phyloP scores from a whole-genome alignment of 805 yeast genomes.

The Yueomyces sp. region DNA sequence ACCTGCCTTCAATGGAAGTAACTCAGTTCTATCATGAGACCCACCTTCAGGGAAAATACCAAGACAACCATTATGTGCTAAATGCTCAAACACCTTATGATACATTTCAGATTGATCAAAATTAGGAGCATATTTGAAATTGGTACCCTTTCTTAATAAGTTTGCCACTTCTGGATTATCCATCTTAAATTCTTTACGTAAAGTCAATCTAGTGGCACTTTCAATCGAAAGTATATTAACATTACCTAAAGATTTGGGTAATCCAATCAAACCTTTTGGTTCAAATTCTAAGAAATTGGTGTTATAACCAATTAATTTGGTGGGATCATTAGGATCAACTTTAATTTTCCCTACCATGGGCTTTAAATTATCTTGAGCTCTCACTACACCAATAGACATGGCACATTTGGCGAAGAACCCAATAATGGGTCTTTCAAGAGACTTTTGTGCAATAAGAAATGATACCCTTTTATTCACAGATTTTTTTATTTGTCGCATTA shows the following conservation, averaged over 20 bases:
- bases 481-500: slow-evolving; percentile 67
- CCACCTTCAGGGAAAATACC: slow-evolving; percentile 99
- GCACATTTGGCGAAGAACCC: slow-evolving; percentile 68
- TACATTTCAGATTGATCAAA: slow-evolving; percentile 81
- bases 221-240: slow-evolving; percentile 54
- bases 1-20: slow-evolving; percentile 89
- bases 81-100: slow-evolving; percentile 70
- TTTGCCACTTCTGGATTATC: slow-evolving; percentile 27
- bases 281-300: slow-evolving; percentile 55
- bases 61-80: slow-evolving; percentile 65
- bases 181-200: slow-evolving; percentile 60
- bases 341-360: slow-evolving; percentile 54
- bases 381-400: slow-evolving; percentile 76
- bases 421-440: slow-evolving; percentile 50
- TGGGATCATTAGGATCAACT: slow-evolving; percentile 34
- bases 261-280: slow-evolving; percentile 54
- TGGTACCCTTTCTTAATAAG: slow-evolving; percentile 37
- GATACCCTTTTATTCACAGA: slow-evolving; percentile 58
- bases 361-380: slow-evolving; percentile 78
- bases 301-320: slow-evolving; percentile 45
- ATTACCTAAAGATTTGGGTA: slow-evolving; percentile 69
- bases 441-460: slow-evolving; percentile 75
- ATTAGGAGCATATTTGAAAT: slow-evolving; percentile 62
- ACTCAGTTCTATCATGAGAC: slow-evolving; percentile 84
- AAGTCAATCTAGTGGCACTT: slow-evolving; percentile 54